Evolutionary conservation across 495 filamentous ascomycete genomes (phyloP).

Genomic region (Aspergillus carlsbadensis): DNA sequence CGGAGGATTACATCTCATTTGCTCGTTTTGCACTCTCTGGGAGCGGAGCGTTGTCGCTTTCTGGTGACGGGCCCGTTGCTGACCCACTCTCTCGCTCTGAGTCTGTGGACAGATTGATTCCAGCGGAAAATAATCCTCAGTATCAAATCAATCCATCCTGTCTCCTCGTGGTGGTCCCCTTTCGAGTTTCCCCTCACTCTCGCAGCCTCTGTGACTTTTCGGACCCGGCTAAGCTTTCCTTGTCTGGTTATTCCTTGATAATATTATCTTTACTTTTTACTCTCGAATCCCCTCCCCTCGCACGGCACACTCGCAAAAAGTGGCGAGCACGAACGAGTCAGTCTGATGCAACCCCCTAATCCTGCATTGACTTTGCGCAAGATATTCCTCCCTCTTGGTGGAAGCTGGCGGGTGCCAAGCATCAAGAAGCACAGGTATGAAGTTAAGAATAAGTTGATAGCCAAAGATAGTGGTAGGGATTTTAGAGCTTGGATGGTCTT

Average conservation of each 20-base stretch:
- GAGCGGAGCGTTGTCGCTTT: conserved; percentile 25
- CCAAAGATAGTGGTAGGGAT: conserved; percentile 21
- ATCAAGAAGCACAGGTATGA: conserved; percentile 7
- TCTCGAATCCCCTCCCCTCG: neutral
- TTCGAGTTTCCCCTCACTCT: conserved; percentile 3
- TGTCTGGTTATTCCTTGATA: conserved; percentile 12
- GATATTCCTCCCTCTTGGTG: no score
- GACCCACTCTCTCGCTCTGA: conserved; percentile 17
- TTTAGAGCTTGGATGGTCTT: conserved; percentile 46
- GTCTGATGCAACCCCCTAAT: neutral
- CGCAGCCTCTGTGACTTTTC: neutral
- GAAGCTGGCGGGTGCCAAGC: neutral
- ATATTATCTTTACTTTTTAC: neutral
- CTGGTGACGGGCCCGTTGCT: conserved; percentile 28
- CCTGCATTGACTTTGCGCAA: no score
- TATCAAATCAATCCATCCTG: conserved; percentile 2
- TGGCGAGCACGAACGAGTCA: conserved; percentile 1
- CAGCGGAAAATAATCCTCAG: conserved; percentile 10
- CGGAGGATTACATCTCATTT: conserved; percentile 24
- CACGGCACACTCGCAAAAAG: neutral
- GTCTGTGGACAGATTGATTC: conserved; percentile 21
- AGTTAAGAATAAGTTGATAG: conserved; percentile 21
- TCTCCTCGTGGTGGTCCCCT: conserved; percentile 17
- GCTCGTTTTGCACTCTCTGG: conserved; percentile 10
- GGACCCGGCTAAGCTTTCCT: conserved; percentile 30